Evolutionary conservation across 2,329 filamentous ascomycete genomes (phyloP).

Genomic region (Zopfia rhizophila): DNA sequence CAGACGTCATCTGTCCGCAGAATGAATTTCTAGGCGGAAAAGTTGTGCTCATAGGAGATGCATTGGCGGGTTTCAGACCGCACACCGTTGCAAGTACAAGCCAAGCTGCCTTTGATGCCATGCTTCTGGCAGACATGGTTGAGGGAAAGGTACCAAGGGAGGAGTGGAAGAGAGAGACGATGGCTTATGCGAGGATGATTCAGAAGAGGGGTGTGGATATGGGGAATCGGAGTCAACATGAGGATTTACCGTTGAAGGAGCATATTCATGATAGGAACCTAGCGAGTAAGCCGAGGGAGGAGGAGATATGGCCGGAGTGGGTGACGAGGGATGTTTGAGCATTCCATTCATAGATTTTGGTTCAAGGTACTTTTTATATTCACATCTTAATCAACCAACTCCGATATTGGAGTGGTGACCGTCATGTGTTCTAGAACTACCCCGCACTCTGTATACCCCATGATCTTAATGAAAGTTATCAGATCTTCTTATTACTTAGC

Average conservation of each 20-base stretch:
- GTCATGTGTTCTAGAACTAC: no score
- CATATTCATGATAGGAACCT: slow-evolving; percentile 37
- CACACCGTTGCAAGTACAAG: slow-evolving; percentile 60
- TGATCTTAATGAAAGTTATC: no score
- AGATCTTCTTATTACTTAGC: no score
- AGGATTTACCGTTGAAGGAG: slow-evolving; percentile 36
- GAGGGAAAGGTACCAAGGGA: slow-evolving; percentile 46
- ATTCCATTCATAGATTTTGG: no score
- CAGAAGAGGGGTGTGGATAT: slow-evolving; percentile 53
- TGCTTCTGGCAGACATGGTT: slow-evolving; percentile 53
- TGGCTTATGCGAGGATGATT: slow-evolving; percentile 50
- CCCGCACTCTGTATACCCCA: no score
- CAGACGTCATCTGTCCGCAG: slow-evolving; percentile 52
- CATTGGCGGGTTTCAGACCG: slow-evolving; percentile 58
- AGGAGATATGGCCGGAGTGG: slow-evolving; percentile 40
- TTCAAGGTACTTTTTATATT: no score
- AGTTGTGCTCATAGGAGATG: slow-evolving; percentile 60
- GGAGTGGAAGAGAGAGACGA: slow-evolving; percentile 50
- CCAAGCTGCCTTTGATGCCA: slow-evolving; percentile 59
- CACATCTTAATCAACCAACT: no score
- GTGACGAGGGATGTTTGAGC: slow-evolving; percentile 25
- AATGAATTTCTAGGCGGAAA: slow-evolving; percentile 55
- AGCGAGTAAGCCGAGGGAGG: slow-evolving; percentile 34
- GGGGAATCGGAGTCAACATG: slow-evolving; percentile 55
- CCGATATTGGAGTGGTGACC: no score